Conservation (phyloP, 768 basidiomycete species). For the Boletus reticulatus region DNA sequence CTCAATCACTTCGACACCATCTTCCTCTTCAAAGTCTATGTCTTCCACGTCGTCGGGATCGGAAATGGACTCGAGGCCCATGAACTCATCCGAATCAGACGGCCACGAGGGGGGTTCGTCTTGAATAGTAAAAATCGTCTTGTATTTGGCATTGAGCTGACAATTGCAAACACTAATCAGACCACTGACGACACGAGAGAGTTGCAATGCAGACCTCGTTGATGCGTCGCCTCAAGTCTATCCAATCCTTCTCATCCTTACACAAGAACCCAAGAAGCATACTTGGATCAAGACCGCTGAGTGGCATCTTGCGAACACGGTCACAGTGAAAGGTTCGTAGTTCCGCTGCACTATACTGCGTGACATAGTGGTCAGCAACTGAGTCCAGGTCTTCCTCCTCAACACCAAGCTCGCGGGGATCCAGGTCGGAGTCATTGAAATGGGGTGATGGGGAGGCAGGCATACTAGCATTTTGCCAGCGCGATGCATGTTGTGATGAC, state of each 20-base stretch:
- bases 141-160: conserved; percentile 44
- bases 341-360: conserved; percentile 70
- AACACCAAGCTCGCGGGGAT: conserved; percentile 37
- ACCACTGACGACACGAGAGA: background rate
- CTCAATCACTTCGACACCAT: conserved; percentile 35
- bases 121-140: conserved; percentile 81
- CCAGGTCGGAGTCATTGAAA: conserved; percentile 31
- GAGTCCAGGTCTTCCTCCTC: conserved; percentile 39
- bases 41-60: conserved; percentile 74
- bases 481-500: conserved; percentile 32
- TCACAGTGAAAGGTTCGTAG: conserved; percentile 95
- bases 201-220: conserved; percentile 54
- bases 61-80: conserved; percentile 81
- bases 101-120: conserved; percentile 88
- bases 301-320: conserved; percentile 91
- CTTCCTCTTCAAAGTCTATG: conserved; percentile 50
- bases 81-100: conserved; percentile 64
- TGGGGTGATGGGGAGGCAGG: conserved; percentile 18
- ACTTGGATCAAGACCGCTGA: conserved; percentile 89
- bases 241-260: conserved; percentile 81
- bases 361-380: conserved; percentile 60
- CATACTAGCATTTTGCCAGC: conserved; percentile 28
- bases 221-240: conserved; percentile 71
- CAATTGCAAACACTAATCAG: conserved; percentile 6
- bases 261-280: conserved; percentile 95